phyloP scores from a whole-genome alignment of 108 stramenopile genomes.

The Nitzschia putrida region DNA sequence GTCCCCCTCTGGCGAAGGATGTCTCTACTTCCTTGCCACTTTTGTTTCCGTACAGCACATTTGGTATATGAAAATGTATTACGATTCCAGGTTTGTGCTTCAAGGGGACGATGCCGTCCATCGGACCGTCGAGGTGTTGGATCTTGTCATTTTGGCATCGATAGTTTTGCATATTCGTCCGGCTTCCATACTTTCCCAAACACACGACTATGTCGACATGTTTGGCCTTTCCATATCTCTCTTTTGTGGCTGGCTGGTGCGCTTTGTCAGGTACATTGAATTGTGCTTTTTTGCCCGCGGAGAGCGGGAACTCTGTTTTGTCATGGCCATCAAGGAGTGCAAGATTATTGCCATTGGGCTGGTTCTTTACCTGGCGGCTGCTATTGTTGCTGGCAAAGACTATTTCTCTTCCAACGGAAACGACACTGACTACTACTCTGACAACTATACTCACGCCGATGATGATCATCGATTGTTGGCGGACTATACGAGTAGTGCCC shows the following conservation, averaged over 20 bases:
- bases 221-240: constrained; percentile 39
- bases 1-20: constrained; percentile 25
- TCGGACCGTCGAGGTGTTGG: constrained; percentile 28
- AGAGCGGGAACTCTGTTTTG: constrained; percentile 9
- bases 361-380: constrained; percentile 3
- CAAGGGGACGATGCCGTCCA: constrained; percentile 39
- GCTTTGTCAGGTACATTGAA: constrained; percentile 22
- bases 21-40: constrained; percentile 45
- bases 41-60: constrained; percentile 27
- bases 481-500: not conserved
- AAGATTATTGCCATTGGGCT: not conserved
- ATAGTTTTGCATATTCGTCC: constrained; percentile 40
- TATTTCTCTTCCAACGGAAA: not conserved
- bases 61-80: constrained; percentile 35
- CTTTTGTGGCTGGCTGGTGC: constrained; percentile 5
- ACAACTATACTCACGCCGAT: not conserved
- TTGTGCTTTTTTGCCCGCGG: constrained; percentile 14
- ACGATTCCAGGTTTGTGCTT: constrained; percentile 32
- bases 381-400: constrained; percentile 24
- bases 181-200: constrained; percentile 24
- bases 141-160: constrained; percentile 22
- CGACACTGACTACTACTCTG: not conserved
- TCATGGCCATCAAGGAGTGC: not conserved
- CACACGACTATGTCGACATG: constrained; percentile 28
- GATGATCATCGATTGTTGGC: constrained; percentile 17